Percentiles rank a stretch among this genome's conserved stretches.
Evolutionary conservation across 2,329 filamentous ascomycete species (phyloP).

Genomic region (Amauroascus niger): DNA sequence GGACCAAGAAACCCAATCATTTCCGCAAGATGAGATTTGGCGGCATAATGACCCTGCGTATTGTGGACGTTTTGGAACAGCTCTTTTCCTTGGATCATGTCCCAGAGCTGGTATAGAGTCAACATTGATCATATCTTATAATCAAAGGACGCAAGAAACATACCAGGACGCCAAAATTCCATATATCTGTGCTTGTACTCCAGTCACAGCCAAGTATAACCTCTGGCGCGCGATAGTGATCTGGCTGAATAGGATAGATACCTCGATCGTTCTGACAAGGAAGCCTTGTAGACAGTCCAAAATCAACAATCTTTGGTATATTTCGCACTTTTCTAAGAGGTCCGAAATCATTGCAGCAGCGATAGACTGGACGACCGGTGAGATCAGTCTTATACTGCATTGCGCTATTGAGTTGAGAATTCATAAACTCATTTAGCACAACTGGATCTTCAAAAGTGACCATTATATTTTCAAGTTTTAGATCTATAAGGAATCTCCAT

Average conservation of each 20-base stretch:
- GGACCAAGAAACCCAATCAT: slow-evolving; percentile 37
- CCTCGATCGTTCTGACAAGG: slow-evolving; percentile 30
- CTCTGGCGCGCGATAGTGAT: slow-evolving; percentile 21
- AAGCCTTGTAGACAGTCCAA: slow-evolving; percentile 20
- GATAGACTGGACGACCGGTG: slow-evolving; percentile 18
- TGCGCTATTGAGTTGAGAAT: background rate
- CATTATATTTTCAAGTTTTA: slow-evolving; percentile 16
- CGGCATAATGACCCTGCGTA: slow-evolving; percentile 23
- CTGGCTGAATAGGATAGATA: slow-evolving; percentile 27
- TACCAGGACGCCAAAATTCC: slow-evolving; percentile 30
- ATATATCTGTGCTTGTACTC: slow-evolving; percentile 13
- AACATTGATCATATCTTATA: slow-evolving; percentile 13
- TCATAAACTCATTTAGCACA: slow-evolving; percentile 11
- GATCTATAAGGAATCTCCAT: no score
- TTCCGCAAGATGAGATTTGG: slow-evolving; percentile 34
- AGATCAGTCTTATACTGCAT: slow-evolving; percentile 13
- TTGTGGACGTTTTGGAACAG: slow-evolving; percentile 22
- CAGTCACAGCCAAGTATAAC: slow-evolving; percentile 24
- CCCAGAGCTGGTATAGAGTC: slow-evolving; percentile 21
- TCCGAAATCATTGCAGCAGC: slow-evolving; percentile 21
- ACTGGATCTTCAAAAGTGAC: slow-evolving; percentile 13
- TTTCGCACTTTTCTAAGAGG: slow-evolving; percentile 17
- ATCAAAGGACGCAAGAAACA: slow-evolving; percentile 24
- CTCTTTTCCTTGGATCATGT: slow-evolving; percentile 26
- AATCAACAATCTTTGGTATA: slow-evolving; percentile 20